A percentile compares a stretch with the other conserved stretches of the same genome.
Evolutionary conservation across 2,329 filamentous ascomycete genomes (phyloP).

Genomic region (Rutstroemia sp.): DNA sequence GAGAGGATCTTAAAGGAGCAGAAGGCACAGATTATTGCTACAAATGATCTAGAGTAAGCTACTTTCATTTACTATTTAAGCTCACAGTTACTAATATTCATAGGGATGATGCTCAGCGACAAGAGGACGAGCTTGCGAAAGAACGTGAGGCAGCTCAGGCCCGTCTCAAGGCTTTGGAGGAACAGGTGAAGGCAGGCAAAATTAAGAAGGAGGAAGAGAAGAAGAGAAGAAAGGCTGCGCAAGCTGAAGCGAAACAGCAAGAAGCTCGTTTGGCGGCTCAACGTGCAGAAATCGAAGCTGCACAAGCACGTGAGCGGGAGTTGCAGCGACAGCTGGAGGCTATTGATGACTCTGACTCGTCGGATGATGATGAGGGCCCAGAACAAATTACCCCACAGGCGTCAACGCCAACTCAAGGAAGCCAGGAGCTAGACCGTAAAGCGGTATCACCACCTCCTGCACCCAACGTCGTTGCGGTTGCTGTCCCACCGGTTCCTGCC

Average conservation of each 20-base stretch:
- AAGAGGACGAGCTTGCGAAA: slow-evolving; percentile 72
- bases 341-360: slow-evolving; percentile 66
- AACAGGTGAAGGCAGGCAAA: slow-evolving; percentile 89
- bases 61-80: background rate
- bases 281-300: slow-evolving; percentile 85
- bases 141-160: slow-evolving; percentile 77
- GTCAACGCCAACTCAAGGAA: slow-evolving; percentile 48
- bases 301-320: slow-evolving; percentile 82
- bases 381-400: slow-evolving; percentile 59
- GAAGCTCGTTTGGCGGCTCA: slow-evolving; percentile 78
- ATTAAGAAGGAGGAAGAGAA: slow-evolving; percentile 96
- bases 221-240: slow-evolving; percentile 79
- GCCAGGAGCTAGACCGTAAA: slow-evolving; percentile 47
- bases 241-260: slow-evolving; percentile 80
- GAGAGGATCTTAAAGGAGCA: slow-evolving; percentile 64
- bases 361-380: slow-evolving; percentile 73
- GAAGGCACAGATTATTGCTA: slow-evolving; percentile 66
- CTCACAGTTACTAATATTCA: slow-evolving; percentile 15
- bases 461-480: slow-evolving; percentile 30
- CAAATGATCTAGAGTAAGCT: slow-evolving; percentile 75
- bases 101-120: slow-evolving; percentile 65
- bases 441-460: slow-evolving; percentile 45
- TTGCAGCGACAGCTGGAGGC: slow-evolving; percentile 79
- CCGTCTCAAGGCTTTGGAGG: slow-evolving; percentile 81
- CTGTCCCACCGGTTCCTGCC: slow-evolving; percentile 16